phyloP scores from a whole-genome alignment of 495 filamentous ascomycete genomes.

The Delitschia confertaspora region DNA sequence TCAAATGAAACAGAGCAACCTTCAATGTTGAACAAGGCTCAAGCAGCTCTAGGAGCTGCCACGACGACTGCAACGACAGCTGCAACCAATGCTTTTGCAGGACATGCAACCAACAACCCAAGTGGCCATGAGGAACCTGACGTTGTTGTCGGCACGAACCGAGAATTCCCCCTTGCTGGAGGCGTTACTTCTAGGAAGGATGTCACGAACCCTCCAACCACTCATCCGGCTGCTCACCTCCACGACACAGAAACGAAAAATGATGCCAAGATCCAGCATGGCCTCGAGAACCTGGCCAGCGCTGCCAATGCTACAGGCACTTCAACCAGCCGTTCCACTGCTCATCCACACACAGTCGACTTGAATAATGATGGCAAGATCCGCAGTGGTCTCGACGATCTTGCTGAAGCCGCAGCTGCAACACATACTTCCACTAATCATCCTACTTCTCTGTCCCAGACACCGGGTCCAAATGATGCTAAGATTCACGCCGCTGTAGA shows the following conservation, averaged over 20 bases:
- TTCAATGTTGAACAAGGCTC: too few species aligned
- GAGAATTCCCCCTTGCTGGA: conserved; percentile 17
- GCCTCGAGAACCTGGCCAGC: neutral
- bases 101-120: neutral
- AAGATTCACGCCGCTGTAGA: neutral
- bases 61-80: too few species aligned
- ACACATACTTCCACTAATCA: too few species aligned
- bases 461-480: too few species aligned
- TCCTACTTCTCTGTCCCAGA: too few species aligned
- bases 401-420: too few species aligned
- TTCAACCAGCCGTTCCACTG: neutral
- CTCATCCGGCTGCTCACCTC: neutral
- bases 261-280: neutral
- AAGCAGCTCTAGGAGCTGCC: too few species aligned
- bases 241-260: conserved; percentile 2
- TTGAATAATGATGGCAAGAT: too few species aligned
- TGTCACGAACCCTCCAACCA: neutral
- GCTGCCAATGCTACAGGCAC: neutral
- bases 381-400: too few species aligned
- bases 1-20: too few species aligned
- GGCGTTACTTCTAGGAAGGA: conserved; percentile 4
- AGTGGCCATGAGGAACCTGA: neutral
- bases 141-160: conserved; percentile 2
- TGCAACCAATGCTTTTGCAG: too few species aligned
- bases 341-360: neutral